A percentile compares a stretch with the other conserved stretches of the same genome.
phyloP scores from a whole-genome alignment of 352 stramenopile species.

The Phytopythium montanum region DNA sequence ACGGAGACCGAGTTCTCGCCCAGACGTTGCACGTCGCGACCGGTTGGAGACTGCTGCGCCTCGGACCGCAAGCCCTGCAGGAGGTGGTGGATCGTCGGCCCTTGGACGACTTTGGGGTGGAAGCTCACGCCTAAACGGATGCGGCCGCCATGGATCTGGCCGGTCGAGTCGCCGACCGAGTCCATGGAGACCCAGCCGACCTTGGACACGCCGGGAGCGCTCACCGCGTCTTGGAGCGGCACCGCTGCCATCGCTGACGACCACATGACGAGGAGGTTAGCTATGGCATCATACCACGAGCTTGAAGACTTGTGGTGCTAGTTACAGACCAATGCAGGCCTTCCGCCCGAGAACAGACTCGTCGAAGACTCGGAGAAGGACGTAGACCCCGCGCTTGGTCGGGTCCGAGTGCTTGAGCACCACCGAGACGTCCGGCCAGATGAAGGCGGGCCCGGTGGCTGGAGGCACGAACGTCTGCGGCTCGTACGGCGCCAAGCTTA shows the following conservation, averaged over 20 bases:
- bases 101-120: constrained; percentile 13
- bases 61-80: constrained; percentile 2
- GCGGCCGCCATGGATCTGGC: background rate
- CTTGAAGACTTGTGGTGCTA: background rate
- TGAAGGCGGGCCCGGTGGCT: background rate
- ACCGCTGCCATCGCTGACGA: background rate
- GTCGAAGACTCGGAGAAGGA: background rate
- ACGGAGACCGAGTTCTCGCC: background rate
- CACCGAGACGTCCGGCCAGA: background rate
- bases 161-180: background rate
- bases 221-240: background rate
- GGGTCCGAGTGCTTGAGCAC: constrained; percentile 1
- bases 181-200: background rate
- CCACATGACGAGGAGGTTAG: background rate
- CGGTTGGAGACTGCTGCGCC: background rate
- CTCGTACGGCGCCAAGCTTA: background rate
- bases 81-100: constrained; percentile 11
- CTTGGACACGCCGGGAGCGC: background rate
- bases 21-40: background rate
- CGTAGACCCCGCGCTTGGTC: background rate
- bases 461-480: background rate
- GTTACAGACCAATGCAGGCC: background rate
- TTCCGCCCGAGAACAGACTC: background rate
- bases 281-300: background rate
- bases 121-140: constrained; percentile 4